A percentile compares a stretch with the other conserved stretches of the same genome.
Conservation (phyloP, 2,329 filamentous ascomycete species). For the Allantophomopsis cytisporea region DNA sequence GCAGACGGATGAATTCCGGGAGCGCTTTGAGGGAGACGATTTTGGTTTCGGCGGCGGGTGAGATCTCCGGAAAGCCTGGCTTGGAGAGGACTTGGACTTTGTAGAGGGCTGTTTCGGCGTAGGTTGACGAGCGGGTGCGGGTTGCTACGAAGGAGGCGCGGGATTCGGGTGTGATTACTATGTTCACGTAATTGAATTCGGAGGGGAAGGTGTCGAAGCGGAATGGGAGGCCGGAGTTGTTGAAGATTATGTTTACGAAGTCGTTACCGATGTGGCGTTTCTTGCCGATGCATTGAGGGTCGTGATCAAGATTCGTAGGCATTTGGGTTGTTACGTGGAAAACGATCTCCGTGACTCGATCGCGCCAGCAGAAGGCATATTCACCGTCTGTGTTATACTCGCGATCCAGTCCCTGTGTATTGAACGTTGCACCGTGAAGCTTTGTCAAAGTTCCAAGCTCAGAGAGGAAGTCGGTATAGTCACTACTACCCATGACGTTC, state of each 20-base stretch:
- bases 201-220: conserved; percentile 85
- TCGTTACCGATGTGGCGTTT: conserved; percentile 96
- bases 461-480: conserved; percentile 77
- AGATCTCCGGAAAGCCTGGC: conserved; percentile 81
- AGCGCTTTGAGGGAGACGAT: conserved; percentile 75
- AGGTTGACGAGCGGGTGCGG: conserved; percentile 26
- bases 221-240: conserved; percentile 85
- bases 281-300: conserved; percentile 68
- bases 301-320: conserved; percentile 71
- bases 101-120: conserved; percentile 48
- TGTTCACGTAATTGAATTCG: conserved; percentile 94
- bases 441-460: conserved; percentile 71
- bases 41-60: conserved; percentile 78
- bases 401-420: conserved; percentile 81
- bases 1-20: conserved; percentile 71
- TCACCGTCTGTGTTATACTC: conserved; percentile 69
- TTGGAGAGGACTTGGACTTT: conserved; percentile 82
- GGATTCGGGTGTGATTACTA: conserved; percentile 84
- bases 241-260: conserved; percentile 96
- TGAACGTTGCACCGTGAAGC: conserved; percentile 74
- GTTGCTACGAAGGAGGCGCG: conserved; percentile 61
- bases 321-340: conserved; percentile 97
- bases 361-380: conserved; percentile 87
- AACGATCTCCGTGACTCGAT: conserved; percentile 86
- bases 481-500: conserved; percentile 74